Conservation (phyloP, 257 asterid genomes). For the Penstemon barbatus region DNA sequence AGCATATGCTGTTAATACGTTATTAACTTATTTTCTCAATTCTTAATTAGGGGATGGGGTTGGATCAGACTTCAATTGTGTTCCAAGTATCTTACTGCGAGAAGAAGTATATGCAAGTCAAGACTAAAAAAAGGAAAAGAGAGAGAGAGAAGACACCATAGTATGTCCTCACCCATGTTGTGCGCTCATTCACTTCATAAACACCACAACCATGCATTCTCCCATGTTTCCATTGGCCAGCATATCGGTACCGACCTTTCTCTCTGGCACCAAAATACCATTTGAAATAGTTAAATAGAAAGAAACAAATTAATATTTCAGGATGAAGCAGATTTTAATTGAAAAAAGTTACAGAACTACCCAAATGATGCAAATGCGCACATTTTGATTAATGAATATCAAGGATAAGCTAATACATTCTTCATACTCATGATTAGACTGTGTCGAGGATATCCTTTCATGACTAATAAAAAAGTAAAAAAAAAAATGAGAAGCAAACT, state of each 20-base stretch:
- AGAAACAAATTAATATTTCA: constrained; percentile 12
- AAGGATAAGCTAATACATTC: constrained; percentile 15
- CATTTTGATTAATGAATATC: background rate
- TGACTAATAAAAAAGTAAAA: background rate
- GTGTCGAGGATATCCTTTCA: background rate
- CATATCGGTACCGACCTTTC: constrained; percentile 90
- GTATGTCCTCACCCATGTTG: constrained; percentile 57
- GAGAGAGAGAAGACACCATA: background rate
- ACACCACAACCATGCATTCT: constrained; percentile 99
- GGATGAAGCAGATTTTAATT: background rate
- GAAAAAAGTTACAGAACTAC: too few relatives aligned
- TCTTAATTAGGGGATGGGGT: constrained; percentile 3
- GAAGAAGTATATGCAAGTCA: constrained; percentile 21
- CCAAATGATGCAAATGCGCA: background rate
- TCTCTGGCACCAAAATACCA: constrained; percentile 56
- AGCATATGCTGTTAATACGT: too few relatives aligned
- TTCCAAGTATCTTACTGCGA: background rate
- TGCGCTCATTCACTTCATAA: constrained; percentile 83
- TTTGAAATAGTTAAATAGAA: constrained; percentile 19
- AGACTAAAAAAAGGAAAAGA: constrained; percentile 17
- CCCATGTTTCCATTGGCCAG: constrained; percentile 99
- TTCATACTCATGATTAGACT: constrained; percentile 6
- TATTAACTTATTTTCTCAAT: too few relatives aligned
- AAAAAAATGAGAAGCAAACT: constrained; percentile 2
- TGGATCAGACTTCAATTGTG: background rate